phyloP scores from a whole-genome alignment of 2,329 filamentous ascomycete genomes.

The Monosporascus ibericus region DNA sequence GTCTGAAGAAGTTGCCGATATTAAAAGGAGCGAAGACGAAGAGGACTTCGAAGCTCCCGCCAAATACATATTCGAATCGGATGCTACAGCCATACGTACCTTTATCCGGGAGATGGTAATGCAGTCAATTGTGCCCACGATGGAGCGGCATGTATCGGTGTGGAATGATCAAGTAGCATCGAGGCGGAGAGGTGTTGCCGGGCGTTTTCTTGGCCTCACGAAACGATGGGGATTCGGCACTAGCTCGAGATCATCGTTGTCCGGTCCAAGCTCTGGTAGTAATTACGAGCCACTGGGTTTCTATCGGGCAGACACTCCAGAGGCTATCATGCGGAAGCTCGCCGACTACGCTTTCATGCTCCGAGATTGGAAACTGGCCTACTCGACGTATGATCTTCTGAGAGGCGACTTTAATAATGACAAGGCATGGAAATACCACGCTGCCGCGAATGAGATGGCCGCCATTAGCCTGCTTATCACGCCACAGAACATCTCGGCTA shows the following conservation, averaged over 20 bases:
- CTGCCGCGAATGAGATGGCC: slow-evolving; percentile 91
- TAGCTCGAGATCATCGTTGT: slow-evolving; percentile 53
- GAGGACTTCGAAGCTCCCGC: slow-evolving; percentile 67
- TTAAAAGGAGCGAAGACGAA: slow-evolving; percentile 60
- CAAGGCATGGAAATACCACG: slow-evolving; percentile 95
- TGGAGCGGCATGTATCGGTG: slow-evolving; percentile 84
- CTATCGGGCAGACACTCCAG: slow-evolving; percentile 76
- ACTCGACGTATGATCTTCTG: slow-evolving; percentile 86
- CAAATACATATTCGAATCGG: slow-evolving; percentile 84
- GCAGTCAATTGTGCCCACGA: slow-evolving; percentile 89
- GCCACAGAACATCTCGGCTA: slow-evolving; percentile 64
- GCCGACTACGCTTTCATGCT: slow-evolving; percentile 97
- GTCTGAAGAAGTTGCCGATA: slow-evolving; percentile 72
- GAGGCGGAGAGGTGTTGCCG: slow-evolving; percentile 77
- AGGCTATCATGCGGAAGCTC: slow-evolving; percentile 87
- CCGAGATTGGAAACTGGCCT: slow-evolving; percentile 87
- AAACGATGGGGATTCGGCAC: slow-evolving; percentile 84
- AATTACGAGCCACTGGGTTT: slow-evolving; percentile 81
- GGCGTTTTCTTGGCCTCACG: slow-evolving; percentile 89
- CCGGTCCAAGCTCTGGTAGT: slow-evolving; percentile 41
- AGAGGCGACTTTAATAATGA: slow-evolving; percentile 87
- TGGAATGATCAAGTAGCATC: slow-evolving; percentile 99
- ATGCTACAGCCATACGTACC: slow-evolving; percentile 78
- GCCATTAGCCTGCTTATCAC: slow-evolving; percentile 77
- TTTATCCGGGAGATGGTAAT: slow-evolving; percentile 94